Base-by-base conservation (phyloP, 163 green algal genomes). In the Trebouxiophyceae sp. region DNA sequence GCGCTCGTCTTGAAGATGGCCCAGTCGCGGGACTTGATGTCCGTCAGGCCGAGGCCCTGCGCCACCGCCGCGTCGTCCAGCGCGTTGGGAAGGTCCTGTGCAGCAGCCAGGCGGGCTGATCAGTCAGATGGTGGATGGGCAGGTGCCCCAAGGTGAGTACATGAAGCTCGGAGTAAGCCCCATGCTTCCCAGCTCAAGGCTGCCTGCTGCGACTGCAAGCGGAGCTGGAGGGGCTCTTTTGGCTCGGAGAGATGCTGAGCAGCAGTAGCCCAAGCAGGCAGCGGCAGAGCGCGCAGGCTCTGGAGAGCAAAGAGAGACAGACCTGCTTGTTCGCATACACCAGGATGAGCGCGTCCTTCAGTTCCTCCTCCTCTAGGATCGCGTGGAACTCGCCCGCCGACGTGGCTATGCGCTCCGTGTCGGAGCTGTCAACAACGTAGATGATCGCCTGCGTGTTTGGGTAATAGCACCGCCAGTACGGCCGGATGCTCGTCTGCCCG, bases 271-370 rank as follows among this genome's bases (percentile, higher is more conserved):
- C n/a, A n/a, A n/a, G n/a, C n/a, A n/a, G n/a, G n/a, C n/a, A n/a
- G n/a, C n/a, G n/a, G n/a, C n/a, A n/a, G n/a, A n/a, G n/a, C n/a
- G n/a, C n/a, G n/a, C n/a, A n/a, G n/a, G n/a, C n/a, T n/a, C n/a
- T n/a, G n/a, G n/a, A n/a, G n/a, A n/a, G n/a, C n/a, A n/a, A n/a
- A n/a, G n/a, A n/a, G n/a, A n/a, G 2, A 16, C 69, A 7, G 39
- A 89, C 88, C 85, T 97, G 93, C 77, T 99, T 99, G 84, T 99
- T 99, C 4, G 94, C 94, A 71, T 95, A 99, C 24, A 99, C 91
- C 44, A 99, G 78, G 44, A 99, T 85, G 33, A 93, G 73, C 1
- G 89, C 86, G 46, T 97, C 84, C 57, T 88, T 86, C 8, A 99
- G 85, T 83, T 99, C 94, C 58, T 99, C 94, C 76, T 99, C 94